Percentiles rank a stretch among this genome's conserved stretches.
These are phyloP conservation scores for Ustilago lituana DNA, from an alignment of 1,284 basidiomycete species.

Conservation along the genomic window DNA sequence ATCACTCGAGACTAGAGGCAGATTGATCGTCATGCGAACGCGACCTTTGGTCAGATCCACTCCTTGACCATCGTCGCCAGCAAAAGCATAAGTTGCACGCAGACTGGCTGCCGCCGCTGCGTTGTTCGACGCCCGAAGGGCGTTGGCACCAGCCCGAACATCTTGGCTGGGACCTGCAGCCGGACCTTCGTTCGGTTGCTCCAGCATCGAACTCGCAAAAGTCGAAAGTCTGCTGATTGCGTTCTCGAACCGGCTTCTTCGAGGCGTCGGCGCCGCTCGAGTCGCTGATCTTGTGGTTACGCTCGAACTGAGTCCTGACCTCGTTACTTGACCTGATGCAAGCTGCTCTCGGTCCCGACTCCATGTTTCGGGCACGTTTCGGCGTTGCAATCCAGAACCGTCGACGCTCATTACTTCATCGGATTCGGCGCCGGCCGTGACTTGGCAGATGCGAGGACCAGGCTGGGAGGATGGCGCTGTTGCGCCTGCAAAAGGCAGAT, in stretches of 20 bases:
- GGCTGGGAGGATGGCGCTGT: constrained; percentile 1
- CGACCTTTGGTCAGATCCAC: constrained; percentile 59
- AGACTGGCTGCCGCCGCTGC: constrained; percentile 23
- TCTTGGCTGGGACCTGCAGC: constrained; percentile 1
- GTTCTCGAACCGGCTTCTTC: constrained; percentile 43
- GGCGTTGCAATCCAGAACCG: neutral
- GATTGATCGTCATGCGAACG: constrained; percentile 64
- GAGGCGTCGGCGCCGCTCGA: constrained; percentile 3
- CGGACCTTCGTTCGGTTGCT: constrained; percentile 28
- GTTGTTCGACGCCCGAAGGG: neutral
- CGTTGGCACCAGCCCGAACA: neutral
- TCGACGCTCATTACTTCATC: neutral
- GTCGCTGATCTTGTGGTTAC: constrained; percentile 8
- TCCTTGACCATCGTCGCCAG: constrained; percentile 61
- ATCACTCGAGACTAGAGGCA: constrained; percentile 57
- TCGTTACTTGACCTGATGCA: neutral
- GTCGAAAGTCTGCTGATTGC: constrained; percentile 59
- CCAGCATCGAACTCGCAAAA: constrained; percentile 60
- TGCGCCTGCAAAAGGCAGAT: constrained; percentile 3
- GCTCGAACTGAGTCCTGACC: constrained; percentile 14
- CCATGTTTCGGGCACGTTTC: neutral
- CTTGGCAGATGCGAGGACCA: neutral
- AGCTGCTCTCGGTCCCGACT: neutral
- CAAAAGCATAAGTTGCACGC: constrained; percentile 62
- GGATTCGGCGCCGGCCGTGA: neutral